Evolutionary conservation across 495 filamentous ascomycete genomes (phyloP).

Genomic region (Penicillium turbatum): DNA sequence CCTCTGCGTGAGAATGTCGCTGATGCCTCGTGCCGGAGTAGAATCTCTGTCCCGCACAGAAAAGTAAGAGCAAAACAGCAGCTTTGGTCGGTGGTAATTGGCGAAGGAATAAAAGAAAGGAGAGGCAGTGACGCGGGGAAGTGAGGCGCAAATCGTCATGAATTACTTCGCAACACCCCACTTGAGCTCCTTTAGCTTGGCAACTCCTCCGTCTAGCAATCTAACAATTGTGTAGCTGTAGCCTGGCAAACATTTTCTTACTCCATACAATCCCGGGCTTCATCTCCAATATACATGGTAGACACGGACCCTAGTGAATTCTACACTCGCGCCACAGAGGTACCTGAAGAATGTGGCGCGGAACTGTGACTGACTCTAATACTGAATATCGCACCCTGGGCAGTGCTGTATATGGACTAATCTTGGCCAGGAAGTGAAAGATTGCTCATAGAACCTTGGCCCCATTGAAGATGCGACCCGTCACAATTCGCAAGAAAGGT

Average conservation of each 20-base stretch:
- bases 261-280: no score
- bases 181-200: not conserved
- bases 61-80: not conserved
- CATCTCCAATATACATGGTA: no score
- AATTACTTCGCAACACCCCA: not conserved
- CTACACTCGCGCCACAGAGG: not conserved
- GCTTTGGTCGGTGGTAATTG: not conserved
- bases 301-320: no score
- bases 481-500: not conserved
- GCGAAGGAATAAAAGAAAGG: not conserved
- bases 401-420: no score
- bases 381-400: no score
- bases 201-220: not conserved
- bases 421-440: no score
- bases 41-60: not conserved
- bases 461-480: not conserved
- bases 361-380: not conserved
- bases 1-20: not conserved
- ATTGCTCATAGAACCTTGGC: no score
- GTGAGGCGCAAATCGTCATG: constrained; percentile 3
- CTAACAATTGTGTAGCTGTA: not conserved
- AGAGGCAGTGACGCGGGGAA: constrained; percentile 8
- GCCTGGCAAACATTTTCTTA: no score
- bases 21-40: not conserved
- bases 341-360: not conserved